A percentile compares a stretch with the other conserved stretches of the same genome.
phyloP scores from a whole-genome alignment of 108 stramenopile genomes.

The Nitzschia palea region DNA sequence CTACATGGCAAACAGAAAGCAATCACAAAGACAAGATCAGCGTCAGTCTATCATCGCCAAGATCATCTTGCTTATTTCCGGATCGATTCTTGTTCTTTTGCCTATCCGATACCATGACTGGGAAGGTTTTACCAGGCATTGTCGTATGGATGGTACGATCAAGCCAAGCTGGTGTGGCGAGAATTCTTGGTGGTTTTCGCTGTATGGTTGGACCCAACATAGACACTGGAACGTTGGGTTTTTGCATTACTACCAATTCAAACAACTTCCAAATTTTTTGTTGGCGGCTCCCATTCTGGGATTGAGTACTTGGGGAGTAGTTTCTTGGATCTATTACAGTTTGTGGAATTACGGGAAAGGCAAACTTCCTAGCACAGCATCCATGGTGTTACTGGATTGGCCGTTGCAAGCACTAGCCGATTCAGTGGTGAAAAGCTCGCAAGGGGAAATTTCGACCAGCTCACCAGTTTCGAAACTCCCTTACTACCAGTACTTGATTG shows the following conservation, averaged over 20 bases:
- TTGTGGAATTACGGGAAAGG: slow-evolving; percentile 26
- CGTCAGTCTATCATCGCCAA: slow-evolving; percentile 2
- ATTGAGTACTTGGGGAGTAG: slow-evolving; percentile 42
- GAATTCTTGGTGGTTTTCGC: slow-evolving; percentile 48
- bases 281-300: slow-evolving; percentile 68
- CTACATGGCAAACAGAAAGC: background rate
- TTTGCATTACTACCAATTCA: slow-evolving; percentile 72
- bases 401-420: slow-evolving; percentile 31
- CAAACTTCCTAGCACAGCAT: slow-evolving; percentile 8
- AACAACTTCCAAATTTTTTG: slow-evolving; percentile 85
- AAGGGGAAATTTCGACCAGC: background rate
- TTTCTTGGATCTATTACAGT: slow-evolving; percentile 60
- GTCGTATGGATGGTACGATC: slow-evolving; percentile 2
- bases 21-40: background rate
- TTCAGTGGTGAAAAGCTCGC: background rate
- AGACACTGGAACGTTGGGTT: slow-evolving; percentile 90
- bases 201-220: slow-evolving; percentile 75
- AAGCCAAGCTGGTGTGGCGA: slow-evolving; percentile 47
- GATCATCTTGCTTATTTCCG: slow-evolving; percentile 18
- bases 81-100: slow-evolving; percentile 34
- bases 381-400: slow-evolving; percentile 22
- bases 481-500: background rate
- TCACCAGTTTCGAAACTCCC: background rate
- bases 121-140: slow-evolving; percentile 54
- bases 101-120: slow-evolving; percentile 64